A percentile compares a stretch with the other conserved stretches of the same genome.
These are phyloP conservation scores for Thelonectria olida DNA, from an alignment of 2,329 filamentous ascomycete genomes.

Conservation along the genomic window DNA sequence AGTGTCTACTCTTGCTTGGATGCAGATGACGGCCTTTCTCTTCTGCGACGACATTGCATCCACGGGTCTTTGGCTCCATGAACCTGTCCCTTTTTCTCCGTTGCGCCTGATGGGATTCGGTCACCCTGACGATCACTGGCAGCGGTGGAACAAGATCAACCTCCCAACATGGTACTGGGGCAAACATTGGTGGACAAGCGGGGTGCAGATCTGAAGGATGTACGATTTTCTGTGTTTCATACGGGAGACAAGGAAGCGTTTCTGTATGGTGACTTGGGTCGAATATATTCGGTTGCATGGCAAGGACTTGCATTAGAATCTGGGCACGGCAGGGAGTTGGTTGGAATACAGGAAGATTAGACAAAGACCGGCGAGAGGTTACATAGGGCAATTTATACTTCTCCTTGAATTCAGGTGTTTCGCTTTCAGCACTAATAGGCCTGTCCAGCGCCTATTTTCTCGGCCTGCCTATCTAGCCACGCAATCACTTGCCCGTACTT, in stretches of 20 bases:
- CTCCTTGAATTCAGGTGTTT: not conserved
- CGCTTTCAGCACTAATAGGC: not conserved
- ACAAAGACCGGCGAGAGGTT: not conserved
- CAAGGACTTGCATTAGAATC: not conserved
- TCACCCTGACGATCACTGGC: conserved; percentile 67
- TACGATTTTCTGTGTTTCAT: not conserved
- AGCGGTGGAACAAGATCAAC: conserved; percentile 69
- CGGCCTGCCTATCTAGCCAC: conserved; percentile 70
- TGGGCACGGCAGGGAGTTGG: not conserved
- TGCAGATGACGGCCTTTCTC: conserved; percentile 70
- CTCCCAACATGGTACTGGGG: conserved; percentile 66
- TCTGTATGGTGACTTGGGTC: not conserved
- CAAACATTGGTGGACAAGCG: conserved; percentile 67
- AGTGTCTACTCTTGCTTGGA: conserved; percentile 70
- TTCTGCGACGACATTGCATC: conserved; percentile 81
- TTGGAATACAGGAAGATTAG: not conserved
- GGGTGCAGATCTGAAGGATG: conserved; percentile 43
- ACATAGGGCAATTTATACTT: not conserved
- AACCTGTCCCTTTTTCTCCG: conserved; percentile 81
- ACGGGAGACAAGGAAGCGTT: no score
- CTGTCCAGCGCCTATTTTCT: conserved; percentile 42
- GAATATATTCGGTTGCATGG: not conserved
- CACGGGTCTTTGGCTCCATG: conserved; percentile 80
- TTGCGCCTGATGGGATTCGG: conserved; percentile 75
- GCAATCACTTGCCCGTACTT: conserved; percentile 69